Evolutionary conservation across 23 red algal species (phyloP).

Genomic region (Gracilaria vermiculophylla): DNA sequence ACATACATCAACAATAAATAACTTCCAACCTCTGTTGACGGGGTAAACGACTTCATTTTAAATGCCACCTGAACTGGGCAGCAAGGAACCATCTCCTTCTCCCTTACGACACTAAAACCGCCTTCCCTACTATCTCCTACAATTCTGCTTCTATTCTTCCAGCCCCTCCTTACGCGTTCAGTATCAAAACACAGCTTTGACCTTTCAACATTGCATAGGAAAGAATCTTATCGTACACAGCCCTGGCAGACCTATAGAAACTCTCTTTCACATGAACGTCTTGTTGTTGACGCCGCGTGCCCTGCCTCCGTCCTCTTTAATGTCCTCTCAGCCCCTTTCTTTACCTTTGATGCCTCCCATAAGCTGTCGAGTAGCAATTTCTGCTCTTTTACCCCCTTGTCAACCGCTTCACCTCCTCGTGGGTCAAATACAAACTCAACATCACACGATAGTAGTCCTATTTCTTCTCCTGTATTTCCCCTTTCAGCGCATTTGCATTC

Average conservation of each 20-base stretch:
- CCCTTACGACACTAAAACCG: background rate
- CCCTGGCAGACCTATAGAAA: background rate
- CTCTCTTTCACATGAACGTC: background rate
- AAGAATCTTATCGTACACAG: background rate
- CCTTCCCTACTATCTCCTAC: background rate
- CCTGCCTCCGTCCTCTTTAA: background rate
- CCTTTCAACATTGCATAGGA: background rate
- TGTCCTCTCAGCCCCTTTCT: background rate
- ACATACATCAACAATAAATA: background rate
- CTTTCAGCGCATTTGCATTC: background rate
- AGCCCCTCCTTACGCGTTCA: background rate
- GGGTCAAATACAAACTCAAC: slow-evolving; percentile 10
- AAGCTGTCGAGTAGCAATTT: background rate
- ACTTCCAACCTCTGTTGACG: background rate
- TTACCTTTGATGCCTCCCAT: background rate
- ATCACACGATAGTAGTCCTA: background rate
- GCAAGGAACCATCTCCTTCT: background rate
- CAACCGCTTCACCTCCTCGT: background rate
- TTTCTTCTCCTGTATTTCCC: background rate
- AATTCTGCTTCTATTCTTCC: background rate
- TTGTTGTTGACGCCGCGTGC: background rate
- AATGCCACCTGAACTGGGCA: background rate
- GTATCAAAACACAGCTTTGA: background rate
- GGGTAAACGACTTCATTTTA: background rate
- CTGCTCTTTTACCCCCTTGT: background rate